Evolutionary conservation across 345 rosid species (phyloP), one percentile per base, ranked within the genome.

Genomic region (Orychophragmus violaceus): DNA sequence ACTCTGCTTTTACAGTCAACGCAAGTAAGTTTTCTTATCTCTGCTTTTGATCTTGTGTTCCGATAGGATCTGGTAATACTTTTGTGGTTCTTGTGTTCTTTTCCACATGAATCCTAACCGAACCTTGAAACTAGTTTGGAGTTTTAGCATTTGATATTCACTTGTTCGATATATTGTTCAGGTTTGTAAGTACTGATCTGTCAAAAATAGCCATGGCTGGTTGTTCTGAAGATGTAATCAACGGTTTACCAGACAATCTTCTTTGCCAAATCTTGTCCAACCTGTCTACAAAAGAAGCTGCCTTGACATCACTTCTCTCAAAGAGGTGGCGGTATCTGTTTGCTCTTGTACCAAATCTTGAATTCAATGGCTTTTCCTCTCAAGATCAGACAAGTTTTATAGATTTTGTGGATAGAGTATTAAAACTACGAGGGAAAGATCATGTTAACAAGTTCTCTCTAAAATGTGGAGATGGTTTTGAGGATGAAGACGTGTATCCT

Each of bases 261-360:
- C 72, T 68, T 48, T 68, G 72, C 13, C 72, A 58, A 68, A 59
- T 69, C 67, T 59, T 69, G 61, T 51, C 67, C 8, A 25, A 59
- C 2, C 1, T 70, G 12, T 21, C 74, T 6, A 61, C 68, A 11
- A 70, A 70, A 22, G 67, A 70, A 16, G 74, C 74, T 70, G 68
- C 74, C 19, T 8, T 60, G 25, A 69, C 74, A 10, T 51, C 74
- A 14, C 17, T 69, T 49, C 74, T 69, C 50, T 69, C 66, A 3
- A 69, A 59, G 37, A 36, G 74, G 28, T 69, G 74, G 66, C 39
- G 51, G 18, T 49, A 59, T 60, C 14, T 68, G 3, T 68, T 68
- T 58, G 72, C 72, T 8, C 3, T 58, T 17, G 72, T 58, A 33
- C 39, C 65, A 35, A 17, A 36, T 69, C 72, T 68, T 24, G 65